phyloP scores from a whole-genome alignment of 2,329 filamentous ascomycete species.

The Scleromitrula shiraiana region DNA sequence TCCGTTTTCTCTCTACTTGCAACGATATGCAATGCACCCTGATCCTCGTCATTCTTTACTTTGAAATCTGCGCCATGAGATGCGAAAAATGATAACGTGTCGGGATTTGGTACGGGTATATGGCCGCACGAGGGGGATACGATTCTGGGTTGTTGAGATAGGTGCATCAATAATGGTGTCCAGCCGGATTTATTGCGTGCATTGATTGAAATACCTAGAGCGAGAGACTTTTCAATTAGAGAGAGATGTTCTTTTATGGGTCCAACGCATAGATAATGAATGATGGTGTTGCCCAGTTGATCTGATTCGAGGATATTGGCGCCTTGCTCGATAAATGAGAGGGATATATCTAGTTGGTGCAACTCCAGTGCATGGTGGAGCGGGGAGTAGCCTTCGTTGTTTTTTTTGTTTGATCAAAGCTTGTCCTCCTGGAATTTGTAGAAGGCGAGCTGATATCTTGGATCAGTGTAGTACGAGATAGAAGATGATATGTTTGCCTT shows the following conservation, averaged over 20 bases:
- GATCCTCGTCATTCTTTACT: neutral
- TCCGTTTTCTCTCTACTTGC: neutral
- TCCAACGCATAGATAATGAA: conserved; percentile 10
- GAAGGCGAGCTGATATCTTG: neutral
- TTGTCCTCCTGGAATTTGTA: neutral
- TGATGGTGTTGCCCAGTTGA: conserved; percentile 10
- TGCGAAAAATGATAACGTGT: neutral
- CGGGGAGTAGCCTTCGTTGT: conserved; percentile 12
- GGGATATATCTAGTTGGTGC: neutral
- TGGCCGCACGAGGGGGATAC: neutral
- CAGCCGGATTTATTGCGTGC: conserved; percentile 2
- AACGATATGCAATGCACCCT: neutral
- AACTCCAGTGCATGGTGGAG: conserved; percentile 4
- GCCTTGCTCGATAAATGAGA: conserved; percentile 5
- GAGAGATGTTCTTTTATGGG: neutral
- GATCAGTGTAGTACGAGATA: neutral
- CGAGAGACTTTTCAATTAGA: neutral
- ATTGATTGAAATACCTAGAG: conserved; percentile 5
- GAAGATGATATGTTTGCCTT: neutral
- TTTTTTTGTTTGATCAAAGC: conserved; percentile 7
- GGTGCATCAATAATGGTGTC: neutral
- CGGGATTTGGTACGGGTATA: too few species aligned
- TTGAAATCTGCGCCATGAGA: neutral
- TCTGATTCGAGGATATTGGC: conserved; percentile 11
- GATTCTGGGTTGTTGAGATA: neutral